These are phyloP conservation scores for Podospora fimiseda DNA, from an alignment of 495 filamentous ascomycete species.

Conservation along the genomic window DNA sequence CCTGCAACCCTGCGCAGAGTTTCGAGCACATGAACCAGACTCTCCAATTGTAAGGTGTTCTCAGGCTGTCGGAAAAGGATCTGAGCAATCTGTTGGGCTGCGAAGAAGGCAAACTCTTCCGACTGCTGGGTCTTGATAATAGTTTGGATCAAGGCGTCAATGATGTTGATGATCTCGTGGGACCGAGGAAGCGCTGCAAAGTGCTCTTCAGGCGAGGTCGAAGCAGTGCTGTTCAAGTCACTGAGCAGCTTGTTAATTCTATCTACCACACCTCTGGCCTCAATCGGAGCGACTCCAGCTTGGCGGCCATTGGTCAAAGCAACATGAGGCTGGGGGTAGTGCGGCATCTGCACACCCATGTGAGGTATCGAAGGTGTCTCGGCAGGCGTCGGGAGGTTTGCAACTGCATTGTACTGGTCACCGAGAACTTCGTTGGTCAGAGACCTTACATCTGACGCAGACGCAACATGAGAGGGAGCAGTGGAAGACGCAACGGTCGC, in stretches of 20 bases:
- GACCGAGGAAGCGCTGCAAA: slow-evolving; percentile 61
- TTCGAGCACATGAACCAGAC: slow-evolving; percentile 73
- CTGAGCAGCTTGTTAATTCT: slow-evolving; percentile 62
- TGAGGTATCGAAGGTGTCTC: slow-evolving; percentile 74
- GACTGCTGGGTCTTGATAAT: slow-evolving; percentile 52
- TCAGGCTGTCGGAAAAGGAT: slow-evolving; percentile 52
- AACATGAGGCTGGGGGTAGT: slow-evolving; percentile 52
- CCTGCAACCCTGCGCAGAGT: slow-evolving; percentile 70
- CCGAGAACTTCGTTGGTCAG: slow-evolving; percentile 68
- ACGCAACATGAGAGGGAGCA: slow-evolving; percentile 36
- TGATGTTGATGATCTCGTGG: slow-evolving; percentile 56
- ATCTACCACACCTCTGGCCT: slow-evolving; percentile 55
- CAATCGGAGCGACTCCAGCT: slow-evolving; percentile 58
- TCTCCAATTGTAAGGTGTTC: slow-evolving; percentile 66
- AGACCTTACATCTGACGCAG: slow-evolving; percentile 46
- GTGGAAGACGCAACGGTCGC: slow-evolving; percentile 34
- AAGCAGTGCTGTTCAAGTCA: slow-evolving; percentile 59
- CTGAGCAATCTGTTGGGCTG: slow-evolving; percentile 64
- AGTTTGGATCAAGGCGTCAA: slow-evolving; percentile 48
- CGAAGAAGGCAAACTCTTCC: slow-evolving; percentile 61
- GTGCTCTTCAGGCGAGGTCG: slow-evolving; percentile 61
- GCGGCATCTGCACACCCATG: slow-evolving; percentile 52
- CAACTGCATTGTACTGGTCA: slow-evolving; percentile 71
- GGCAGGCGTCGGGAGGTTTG: slow-evolving; percentile 71
- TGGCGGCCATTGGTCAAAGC: slow-evolving; percentile 42